Evolutionary conservation across 495 filamentous ascomycete species (phyloP).

Genomic region (Terfezia claveryi): DNA sequence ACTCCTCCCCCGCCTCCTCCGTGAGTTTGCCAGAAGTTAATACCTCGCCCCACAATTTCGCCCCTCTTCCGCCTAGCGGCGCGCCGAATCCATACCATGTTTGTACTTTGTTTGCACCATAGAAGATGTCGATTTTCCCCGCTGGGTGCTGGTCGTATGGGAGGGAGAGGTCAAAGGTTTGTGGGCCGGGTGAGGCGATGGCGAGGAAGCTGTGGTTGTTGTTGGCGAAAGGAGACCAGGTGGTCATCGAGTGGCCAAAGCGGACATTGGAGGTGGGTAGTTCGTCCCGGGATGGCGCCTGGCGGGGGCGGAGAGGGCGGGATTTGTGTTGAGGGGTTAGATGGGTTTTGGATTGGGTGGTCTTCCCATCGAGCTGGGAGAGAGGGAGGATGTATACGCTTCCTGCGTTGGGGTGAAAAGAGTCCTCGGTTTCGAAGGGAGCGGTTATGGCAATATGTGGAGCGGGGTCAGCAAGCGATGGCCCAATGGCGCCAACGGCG

Average conservation of each 20-base stretch:
- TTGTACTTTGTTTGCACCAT: neutral
- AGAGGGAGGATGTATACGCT: slow-evolving; percentile 16
- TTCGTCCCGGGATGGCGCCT: neutral
- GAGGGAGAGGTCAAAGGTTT: neutral
- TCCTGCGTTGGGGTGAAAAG: slow-evolving; percentile 8
- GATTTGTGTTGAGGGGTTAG: neutral
- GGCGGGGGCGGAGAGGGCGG: neutral
- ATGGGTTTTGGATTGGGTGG: neutral
- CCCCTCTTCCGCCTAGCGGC: slow-evolving; percentile 10
- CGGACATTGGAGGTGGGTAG: slow-evolving; percentile 5
- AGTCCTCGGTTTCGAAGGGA: slow-evolving; percentile 12
- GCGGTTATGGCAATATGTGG: slow-evolving; percentile 11
- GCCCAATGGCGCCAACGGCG: slow-evolving; percentile 4
- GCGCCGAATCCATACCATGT: slow-evolving; percentile 8
- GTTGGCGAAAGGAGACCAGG: slow-evolving; percentile 1
- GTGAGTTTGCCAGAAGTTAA: slow-evolving; percentile 8
- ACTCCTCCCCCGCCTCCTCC: neutral
- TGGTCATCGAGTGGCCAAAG: slow-evolving; percentile 8
- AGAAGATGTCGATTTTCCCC: slow-evolving; percentile 11
- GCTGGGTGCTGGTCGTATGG: slow-evolving; percentile 7
- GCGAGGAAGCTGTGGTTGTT: slow-evolving; percentile 4
- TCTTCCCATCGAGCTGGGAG: neutral
- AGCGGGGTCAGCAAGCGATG: neutral
- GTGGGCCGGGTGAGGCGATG: slow-evolving; percentile 13
- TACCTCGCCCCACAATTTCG: slow-evolving; percentile 12